Evolutionary conservation across 768 basidiomycete species (phyloP), one percentile per base, ranked within the genome.

Genomic region (Psilocybe azurescens): DNA sequence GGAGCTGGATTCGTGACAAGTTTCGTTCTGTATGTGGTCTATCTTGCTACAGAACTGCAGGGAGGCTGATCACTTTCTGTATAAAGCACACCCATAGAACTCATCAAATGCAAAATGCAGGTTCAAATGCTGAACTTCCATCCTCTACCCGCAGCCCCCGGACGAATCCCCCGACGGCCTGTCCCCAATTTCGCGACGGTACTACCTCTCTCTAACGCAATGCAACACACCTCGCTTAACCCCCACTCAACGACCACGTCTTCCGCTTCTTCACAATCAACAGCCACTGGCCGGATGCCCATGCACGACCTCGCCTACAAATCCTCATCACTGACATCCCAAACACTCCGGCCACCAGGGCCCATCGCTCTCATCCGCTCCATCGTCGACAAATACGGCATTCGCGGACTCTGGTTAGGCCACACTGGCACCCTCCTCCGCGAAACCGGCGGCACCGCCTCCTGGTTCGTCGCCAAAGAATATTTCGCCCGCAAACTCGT

Each of bases 81-180:
- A 50, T 24, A 24, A 24, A 94, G 93, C 30, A 97, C 95, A 0
- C 96, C 96, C 1, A 89, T 98, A 59, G 96, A 97, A 69, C 89
- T 97, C 53, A 86, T 98, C 61, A 97, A 99, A 77, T 97, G 95
- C 79, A 94, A 94, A 74, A 97, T 98, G 95, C 96, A 97, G 74
- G 96, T 97, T 2, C 95, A 97, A 72, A 90, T 94, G 86, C 86
- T 97, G 73, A 76, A 77, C 51, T 70, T 71, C 50, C 69, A 69
- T 39, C 65, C 52, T 24, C 41, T 53, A 8, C 28, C 60, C 11
- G 30, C 65, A 28, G 64, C 65, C 5, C 68, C 70, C 32, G 72
- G 71, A 38, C 68, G 69, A 16, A 71, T 72, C 58, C 73, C 70
- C n/a, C 68, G 66, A 14, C 68, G 73, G 9, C 50, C 69, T 20